These are phyloP conservation scores for Yamadazyma sp. DNA, from an alignment of 1,139 yeast species.

Conservation along the genomic window DNA sequence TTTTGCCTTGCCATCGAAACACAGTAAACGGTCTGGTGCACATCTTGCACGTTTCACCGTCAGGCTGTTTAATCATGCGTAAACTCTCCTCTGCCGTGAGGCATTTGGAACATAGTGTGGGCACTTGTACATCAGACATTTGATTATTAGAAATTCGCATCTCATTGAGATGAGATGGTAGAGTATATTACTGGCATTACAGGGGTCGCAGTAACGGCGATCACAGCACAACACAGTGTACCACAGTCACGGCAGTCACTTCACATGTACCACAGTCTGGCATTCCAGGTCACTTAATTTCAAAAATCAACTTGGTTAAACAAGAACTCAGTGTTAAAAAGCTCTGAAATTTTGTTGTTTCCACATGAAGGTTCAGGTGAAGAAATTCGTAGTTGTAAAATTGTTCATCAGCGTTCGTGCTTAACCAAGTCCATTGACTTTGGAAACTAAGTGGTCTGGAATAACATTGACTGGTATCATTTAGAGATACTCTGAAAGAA, in stretches of 20 bases:
- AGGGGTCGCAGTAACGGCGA: too few relatives aligned
- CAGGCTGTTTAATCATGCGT: slow-evolving; percentile 69
- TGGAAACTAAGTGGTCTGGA: slow-evolving; percentile 4
- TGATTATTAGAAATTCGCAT: not conserved
- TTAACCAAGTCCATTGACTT: slow-evolving; percentile 2
- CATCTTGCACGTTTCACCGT: slow-evolving; percentile 74
- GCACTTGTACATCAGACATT: slow-evolving; percentile 33
- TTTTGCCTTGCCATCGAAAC: slow-evolving; percentile 62
- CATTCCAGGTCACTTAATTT: slow-evolving; percentile 3
- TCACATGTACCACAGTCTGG: too few relatives aligned
- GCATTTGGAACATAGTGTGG: slow-evolving; percentile 72
- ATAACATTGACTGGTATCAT: not conserved
- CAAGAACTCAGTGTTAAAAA: slow-evolving; percentile 60
- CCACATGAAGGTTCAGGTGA: slow-evolving; percentile 64
- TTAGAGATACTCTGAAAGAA: not conserved
- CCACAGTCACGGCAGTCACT: too few relatives aligned
- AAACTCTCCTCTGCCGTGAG: slow-evolving; percentile 60
- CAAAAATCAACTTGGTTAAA: slow-evolving; percentile 1
- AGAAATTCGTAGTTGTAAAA: slow-evolving; percentile 56
- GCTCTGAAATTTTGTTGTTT: slow-evolving; percentile 57
- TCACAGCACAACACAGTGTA: too few relatives aligned
- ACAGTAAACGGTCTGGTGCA: slow-evolving; percentile 86
- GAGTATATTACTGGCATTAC: too few relatives aligned
- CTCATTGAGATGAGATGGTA: too few relatives aligned
- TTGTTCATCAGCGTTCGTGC: slow-evolving; percentile 38